Evolutionary conservation across 2,329 filamentous ascomycete species (phyloP).

Genomic region (Chaetomium sp.): DNA sequence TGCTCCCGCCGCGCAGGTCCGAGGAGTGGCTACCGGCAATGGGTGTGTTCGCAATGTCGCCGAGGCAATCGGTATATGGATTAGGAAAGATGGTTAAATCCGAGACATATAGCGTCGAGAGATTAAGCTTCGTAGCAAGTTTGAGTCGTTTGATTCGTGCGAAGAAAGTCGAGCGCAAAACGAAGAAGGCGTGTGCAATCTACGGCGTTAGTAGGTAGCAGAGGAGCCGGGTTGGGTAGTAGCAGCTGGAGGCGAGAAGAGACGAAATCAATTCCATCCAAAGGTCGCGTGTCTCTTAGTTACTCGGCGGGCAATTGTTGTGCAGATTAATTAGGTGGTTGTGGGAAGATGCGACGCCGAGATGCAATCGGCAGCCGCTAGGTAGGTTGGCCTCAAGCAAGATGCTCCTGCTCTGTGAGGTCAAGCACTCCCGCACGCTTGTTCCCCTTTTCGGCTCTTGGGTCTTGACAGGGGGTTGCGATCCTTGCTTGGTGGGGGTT

Average conservation of each 20-base stretch:
- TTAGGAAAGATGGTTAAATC: not conserved
- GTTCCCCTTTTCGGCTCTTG: slow-evolving; percentile 11
- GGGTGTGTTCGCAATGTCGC: not conserved
- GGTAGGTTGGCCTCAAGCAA: not conserved
- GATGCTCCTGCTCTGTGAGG: not conserved
- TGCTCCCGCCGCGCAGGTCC: not conserved
- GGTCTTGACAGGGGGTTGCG: not conserved
- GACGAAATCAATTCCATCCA: not conserved
- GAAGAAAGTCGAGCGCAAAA: not conserved
- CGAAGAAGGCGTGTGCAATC: too few relatives aligned
- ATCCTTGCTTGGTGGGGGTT: slow-evolving; percentile 17
- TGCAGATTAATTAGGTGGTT: not conserved
- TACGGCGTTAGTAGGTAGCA: too few relatives aligned
- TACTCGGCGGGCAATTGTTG: not conserved
- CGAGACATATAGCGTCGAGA: not conserved
- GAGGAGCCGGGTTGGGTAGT: not conserved
- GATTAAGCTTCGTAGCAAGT: not conserved
- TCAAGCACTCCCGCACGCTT: slow-evolving; percentile 6
- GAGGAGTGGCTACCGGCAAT: not conserved
- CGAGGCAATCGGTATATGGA: not conserved
- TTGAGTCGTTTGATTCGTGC: not conserved
- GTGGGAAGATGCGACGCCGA: not conserved
- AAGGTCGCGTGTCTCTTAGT: not conserved
- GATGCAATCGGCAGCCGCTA: not conserved
- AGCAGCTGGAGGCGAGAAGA: not conserved